These are phyloP conservation scores for Camellia oleifera DNA, from an alignment of 179 eudicot genomes.

Conservation along the genomic window DNA sequence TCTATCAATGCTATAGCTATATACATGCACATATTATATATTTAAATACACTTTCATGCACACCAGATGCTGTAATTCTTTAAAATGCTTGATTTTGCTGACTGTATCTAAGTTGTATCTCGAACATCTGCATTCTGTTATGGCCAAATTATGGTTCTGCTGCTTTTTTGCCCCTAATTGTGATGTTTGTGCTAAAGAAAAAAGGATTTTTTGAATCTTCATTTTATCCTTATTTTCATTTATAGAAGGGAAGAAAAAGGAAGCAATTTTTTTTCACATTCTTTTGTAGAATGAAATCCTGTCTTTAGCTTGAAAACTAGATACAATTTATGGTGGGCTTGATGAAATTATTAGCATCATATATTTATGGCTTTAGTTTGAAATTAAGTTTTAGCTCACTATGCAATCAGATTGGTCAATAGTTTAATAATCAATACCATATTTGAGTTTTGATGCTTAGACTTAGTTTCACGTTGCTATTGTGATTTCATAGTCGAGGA, in stretches of 20 bases:
- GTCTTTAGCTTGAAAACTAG: not conserved
- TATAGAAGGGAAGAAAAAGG: not conserved
- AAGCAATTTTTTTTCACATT: not conserved
- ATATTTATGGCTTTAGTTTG: not conserved
- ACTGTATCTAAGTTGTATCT: not conserved
- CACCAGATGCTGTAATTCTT: not conserved
- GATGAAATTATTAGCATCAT: not conserved
- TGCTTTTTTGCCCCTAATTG: not conserved
- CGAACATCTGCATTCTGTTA: not conserved
- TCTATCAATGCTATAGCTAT: not conserved
- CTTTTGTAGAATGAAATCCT: not conserved
- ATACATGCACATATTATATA: too few relatives aligned
- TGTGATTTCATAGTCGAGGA: slow-evolving; percentile 50
- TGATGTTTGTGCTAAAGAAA: not conserved
- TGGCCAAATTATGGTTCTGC: not conserved
- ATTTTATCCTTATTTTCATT: not conserved
- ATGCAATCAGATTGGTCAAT: not conserved
- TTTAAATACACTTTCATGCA: not conserved
- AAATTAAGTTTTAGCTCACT: not conserved
- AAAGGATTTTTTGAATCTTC: not conserved
- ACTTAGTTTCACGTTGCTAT: not conserved
- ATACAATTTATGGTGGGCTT: not conserved
- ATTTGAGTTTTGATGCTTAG: not conserved
- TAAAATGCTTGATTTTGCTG: not conserved
- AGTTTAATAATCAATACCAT: not conserved